Percentiles rank a stretch among this genome's conserved stretches.
These are phyloP conservation scores for Bremia lactucae DNA, from an alignment of 352 stramenopile species.

Conservation along the genomic window DNA sequence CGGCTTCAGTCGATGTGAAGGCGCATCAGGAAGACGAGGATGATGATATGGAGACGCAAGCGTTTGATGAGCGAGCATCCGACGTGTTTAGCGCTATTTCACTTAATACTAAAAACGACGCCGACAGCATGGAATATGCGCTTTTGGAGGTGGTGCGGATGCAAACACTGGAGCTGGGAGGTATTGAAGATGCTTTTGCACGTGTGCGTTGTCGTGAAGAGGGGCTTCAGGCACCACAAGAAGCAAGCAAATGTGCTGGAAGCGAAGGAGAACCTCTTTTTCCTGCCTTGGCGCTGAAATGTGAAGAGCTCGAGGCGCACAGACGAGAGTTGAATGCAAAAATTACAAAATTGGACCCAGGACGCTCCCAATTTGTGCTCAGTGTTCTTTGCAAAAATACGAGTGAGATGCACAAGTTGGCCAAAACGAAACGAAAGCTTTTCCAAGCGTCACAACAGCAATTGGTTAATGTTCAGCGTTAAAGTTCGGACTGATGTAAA, in stretches of 20 bases:
- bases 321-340: constrained; percentile 45
- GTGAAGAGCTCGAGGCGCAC: constrained; percentile 39
- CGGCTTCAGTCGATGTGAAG: constrained; percentile 13
- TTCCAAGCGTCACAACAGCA: constrained; percentile 56
- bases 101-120: constrained; percentile 53
- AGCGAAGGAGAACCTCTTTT: constrained; percentile 18
- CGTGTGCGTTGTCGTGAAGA: constrained; percentile 46
- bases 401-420: constrained; percentile 64
- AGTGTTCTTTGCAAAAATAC: constrained; percentile 57
- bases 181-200: constrained; percentile 63
- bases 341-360: constrained; percentile 45
- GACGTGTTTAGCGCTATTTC: constrained; percentile 70
- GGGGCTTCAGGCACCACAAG: constrained; percentile 23
- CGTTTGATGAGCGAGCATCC: constrained; percentile 56
- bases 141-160: constrained; percentile 70
- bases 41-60: constrained; percentile 58
- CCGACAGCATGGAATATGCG: constrained; percentile 75
- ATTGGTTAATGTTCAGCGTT: constrained; percentile 29
- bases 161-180: constrained; percentile 64
- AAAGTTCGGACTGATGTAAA: constrained; percentile 2
- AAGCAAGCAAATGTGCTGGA: constrained; percentile 7
- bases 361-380: constrained; percentile 55
- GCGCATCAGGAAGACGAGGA: constrained; percentile 22
- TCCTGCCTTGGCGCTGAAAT: constrained; percentile 26
- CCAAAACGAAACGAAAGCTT: constrained; percentile 52